Evolutionary conservation across 2,329 filamentous ascomycete genomes (phyloP), one percentile per base, ranked within the genome.

Genomic region (Chaetoscypha palmicola): DNA sequence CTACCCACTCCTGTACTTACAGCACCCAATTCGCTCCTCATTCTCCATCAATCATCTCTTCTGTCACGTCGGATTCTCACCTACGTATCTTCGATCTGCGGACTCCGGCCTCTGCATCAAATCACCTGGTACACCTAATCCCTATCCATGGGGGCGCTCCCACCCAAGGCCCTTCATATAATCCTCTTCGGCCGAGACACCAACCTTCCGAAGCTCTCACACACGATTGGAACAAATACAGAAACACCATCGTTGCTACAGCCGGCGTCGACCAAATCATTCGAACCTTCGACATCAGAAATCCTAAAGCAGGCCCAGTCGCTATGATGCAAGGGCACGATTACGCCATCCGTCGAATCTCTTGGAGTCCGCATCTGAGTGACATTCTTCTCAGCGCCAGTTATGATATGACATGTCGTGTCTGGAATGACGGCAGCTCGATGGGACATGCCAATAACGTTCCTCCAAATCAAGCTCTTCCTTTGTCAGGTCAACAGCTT

Each of bases 201-300:
- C 63, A 59, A 38, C 68, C 66, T 21, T 61, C 67, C 8, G 92
- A 98, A 69, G 79, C 87, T 28, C 75, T 98, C 23, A 95, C 90
- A 0, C 92, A 97, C 66, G 92, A 98, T 65, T 98, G 92, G 92
- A 98, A 98, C 69, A 98, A 98, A 66, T 98, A 98, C 67, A 78
- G 85, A 30, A 80, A 89, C 53, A 83, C 81, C 0, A 72, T 96
- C 20, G 70, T 98, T 43, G 92, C 92, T 0, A 88, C 88, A 0
- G 92, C 80, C 1, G 91, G 92, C 43, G 92, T 97, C 3, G 92
- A 98, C 64, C 77, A 86, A 42, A 69, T 83, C 14, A 82, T 98
- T 48, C 81, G 92, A 37, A 92, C 86, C 0, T 97, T 97, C 59
- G 92, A 98, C 64, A 82, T 96, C 35, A 76, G 92, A 33, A 83